These are phyloP conservation scores for Aspergillus jensenii DNA, from an alignment of 2,329 filamentous ascomycete species.

Conservation along the genomic window DNA sequence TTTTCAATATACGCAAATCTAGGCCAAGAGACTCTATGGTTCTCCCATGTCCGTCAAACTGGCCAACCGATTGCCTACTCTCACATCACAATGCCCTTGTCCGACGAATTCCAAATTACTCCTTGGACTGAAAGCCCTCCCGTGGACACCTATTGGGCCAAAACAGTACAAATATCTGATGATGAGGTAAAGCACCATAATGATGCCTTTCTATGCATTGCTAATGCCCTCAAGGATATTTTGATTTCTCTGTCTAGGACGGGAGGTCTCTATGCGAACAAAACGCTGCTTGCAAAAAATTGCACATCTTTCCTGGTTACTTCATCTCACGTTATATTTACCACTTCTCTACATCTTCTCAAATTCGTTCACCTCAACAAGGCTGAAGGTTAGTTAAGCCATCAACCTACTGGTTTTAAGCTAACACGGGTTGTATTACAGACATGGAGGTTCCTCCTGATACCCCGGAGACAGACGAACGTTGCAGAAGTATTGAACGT, in stretches of 20 bases:
- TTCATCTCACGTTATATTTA: conserved; percentile 80
- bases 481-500: conserved; percentile 88
- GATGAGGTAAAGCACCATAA: conserved; percentile 35
- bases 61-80: conserved; percentile 32
- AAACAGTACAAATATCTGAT: conserved; percentile 35
- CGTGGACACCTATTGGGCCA: conserved; percentile 40
- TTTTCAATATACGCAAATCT: conserved; percentile 39
- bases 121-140: conserved; percentile 34
- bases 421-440: conserved; percentile 37
- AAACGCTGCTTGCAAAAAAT: conserved; percentile 72
- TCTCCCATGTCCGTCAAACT: conserved; percentile 30
- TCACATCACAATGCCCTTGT: conserved; percentile 21
- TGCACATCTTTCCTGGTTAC: conserved; percentile 90
- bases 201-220: neutral
- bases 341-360: conserved; percentile 85
- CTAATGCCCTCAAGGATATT: conserved; percentile 40
- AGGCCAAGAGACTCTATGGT: conserved; percentile 37
- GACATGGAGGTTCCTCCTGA: conserved; percentile 81
- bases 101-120: conserved; percentile 18
- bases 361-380: conserved; percentile 85
- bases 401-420: neutral
- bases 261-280: conserved; percentile 77
- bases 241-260: conserved; percentile 69
- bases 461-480: conserved; percentile 86
- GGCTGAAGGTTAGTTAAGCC: conserved; percentile 57